Base-by-base conservation (phyloP, 179 eudicot species). In the Actinidia chinensis region DNA sequence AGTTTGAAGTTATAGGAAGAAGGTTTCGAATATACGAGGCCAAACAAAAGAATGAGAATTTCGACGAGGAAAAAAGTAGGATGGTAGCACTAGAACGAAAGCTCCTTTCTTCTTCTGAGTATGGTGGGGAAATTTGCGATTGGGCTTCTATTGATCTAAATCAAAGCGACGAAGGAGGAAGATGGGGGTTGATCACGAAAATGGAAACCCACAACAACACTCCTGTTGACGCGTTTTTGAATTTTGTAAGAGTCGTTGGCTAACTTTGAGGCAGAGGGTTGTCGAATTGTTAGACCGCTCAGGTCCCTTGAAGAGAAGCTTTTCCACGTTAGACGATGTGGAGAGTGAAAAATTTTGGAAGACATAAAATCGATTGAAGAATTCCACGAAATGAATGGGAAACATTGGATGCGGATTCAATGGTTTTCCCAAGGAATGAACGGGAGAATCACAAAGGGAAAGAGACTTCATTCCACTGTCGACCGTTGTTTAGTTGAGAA, bases 391-490 rank as follows among this genome's bases (percentile, higher is more conserved):
- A 74, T 69, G 59, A 84, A 76, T 43, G 88, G 83, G 84, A 88
- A 68, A 77, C 76, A 83, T 50, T 8, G 76, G 84, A 71, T 5
- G 13, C 15, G 81, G 79, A 84, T 61, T 84, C 23, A 80, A 82
- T 56, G 90, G 85, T 59, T n/a, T n/a, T n/a, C n/a, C n/a, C n/a
- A n/a, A n/a, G n/a, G n/a, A n/a, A n/a, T n/a, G n/a, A n/a, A n/a
- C n/a, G n/a, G n/a, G n/a, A n/a, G n/a, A n/a, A n/a, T n/a, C n/a
- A 83, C 87, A 56, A 84, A 87, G 68, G 93, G 86, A 14, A 95
- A 87, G 88, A 85, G 85, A 40, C 91, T 89, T 78, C 68, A 92
- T 93, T 76, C 98, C 95, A 59, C 85, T 92, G 92, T 90, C 42
- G 91, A 92, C 76, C n/a, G 92, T n/a, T 89, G 36, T 82, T 23